Percentiles rank a stretch among this genome's conserved stretches.
Evolutionary conservation across 2,329 filamentous ascomycete species (phyloP).

Genomic region (Teratosphaeria pseudoeucalypti): DNA sequence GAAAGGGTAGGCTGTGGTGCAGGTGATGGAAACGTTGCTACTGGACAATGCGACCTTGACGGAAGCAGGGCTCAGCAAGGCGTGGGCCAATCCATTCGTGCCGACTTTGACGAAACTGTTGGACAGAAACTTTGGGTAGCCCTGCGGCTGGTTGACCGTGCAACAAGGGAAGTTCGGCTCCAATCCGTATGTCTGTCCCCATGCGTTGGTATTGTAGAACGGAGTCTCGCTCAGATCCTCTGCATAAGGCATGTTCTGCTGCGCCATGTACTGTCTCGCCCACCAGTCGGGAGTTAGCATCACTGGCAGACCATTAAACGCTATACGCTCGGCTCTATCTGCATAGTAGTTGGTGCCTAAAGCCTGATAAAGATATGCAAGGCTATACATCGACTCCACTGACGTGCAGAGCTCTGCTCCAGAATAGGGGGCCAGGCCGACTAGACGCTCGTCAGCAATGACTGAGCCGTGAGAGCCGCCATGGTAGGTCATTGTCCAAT

Average conservation of each 20-base stretch:
- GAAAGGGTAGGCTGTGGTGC: conserved; percentile 44
- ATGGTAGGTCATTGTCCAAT: conserved; percentile 41
- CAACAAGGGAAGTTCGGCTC: conserved; percentile 47
- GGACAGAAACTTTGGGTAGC: conserved; percentile 46
- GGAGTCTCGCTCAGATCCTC: conserved; percentile 32
- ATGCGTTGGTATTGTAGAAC: conserved; percentile 40
- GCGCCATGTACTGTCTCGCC: conserved; percentile 46
- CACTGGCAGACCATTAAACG: conserved; percentile 47
- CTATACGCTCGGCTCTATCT: conserved; percentile 41
- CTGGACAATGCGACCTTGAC: conserved; percentile 30
- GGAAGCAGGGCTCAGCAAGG: conserved; percentile 38
- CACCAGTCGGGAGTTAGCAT: conserved; percentile 38
- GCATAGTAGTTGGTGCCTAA: conserved; percentile 39
- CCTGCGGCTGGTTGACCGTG: conserved; percentile 49
- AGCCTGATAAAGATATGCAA: conserved; percentile 41
- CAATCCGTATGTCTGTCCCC: conserved; percentile 41
- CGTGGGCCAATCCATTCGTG: conserved; percentile 39
- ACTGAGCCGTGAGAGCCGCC: conserved; percentile 39
- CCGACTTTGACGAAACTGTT: conserved; percentile 37
- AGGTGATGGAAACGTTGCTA: conserved; percentile 33
- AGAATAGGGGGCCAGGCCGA: conserved; percentile 33
- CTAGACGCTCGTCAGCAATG: conserved; percentile 41
- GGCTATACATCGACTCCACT: conserved; percentile 43
- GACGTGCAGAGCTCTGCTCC: conserved; percentile 42
- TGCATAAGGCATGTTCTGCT: conserved; percentile 45